Evolutionary conservation across 495 filamentous ascomycete genomes (phyloP).

Genomic region (Annulohypoxylon maeteangense): DNA sequence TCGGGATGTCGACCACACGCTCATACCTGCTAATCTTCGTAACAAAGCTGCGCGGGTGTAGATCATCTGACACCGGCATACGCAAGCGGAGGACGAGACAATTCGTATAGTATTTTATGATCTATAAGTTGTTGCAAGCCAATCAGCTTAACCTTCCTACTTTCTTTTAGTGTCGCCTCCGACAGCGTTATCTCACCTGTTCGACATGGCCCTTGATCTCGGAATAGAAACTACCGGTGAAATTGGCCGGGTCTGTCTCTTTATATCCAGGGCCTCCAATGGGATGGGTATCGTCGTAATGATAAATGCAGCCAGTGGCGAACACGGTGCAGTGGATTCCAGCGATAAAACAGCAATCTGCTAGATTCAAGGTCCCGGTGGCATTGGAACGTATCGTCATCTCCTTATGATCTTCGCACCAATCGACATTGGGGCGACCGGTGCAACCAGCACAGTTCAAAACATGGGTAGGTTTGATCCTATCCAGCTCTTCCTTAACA

Average conservation of each 20-base stretch:
- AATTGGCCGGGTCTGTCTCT: constrained; percentile 72
- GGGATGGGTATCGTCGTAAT: constrained; percentile 68
- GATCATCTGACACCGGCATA: constrained; percentile 75
- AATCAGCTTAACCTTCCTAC: neutral
- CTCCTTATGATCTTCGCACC: constrained; percentile 75
- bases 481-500: constrained; percentile 65
- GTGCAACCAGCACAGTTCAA: constrained; percentile 73
- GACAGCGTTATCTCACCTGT: constrained; percentile 57
- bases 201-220: constrained; percentile 72
- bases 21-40: constrained; percentile 74
- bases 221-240: constrained; percentile 73
- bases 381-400: constrained; percentile 72
- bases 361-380: constrained; percentile 69
- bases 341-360: constrained; percentile 66
- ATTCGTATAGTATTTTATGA: constrained; percentile 70
- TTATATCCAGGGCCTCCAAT: constrained; percentile 67
- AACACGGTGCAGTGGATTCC: constrained; percentile 71
- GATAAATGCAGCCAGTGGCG: constrained; percentile 72
- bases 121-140: constrained; percentile 48
- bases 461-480: constrained; percentile 69
- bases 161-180: neutral
- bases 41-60: constrained; percentile 73
- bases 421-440: constrained; percentile 75
- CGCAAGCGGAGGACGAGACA: constrained; percentile 69
- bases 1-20: constrained; percentile 71